These are phyloP conservation scores for Ilex asprella DNA, from an alignment of 257 asterid species.

Conservation along the genomic window DNA sequence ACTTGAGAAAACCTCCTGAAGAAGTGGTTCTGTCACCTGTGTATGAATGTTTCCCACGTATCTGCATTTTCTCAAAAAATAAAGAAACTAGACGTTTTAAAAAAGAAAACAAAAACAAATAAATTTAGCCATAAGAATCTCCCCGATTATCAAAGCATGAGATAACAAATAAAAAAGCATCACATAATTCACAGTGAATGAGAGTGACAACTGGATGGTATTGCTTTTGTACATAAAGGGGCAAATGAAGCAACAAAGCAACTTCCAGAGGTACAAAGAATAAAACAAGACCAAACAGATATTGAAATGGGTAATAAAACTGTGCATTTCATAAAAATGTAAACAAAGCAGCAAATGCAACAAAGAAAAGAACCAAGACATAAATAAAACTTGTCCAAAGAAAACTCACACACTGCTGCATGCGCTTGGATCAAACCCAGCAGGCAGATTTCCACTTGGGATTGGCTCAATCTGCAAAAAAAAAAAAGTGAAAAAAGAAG, in stretches of 20 bases:
- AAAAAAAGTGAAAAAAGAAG: constrained; percentile 13
- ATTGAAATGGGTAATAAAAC: too few species aligned
- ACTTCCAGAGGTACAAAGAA: not conserved
- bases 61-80: constrained; percentile 64
- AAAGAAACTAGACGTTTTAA: constrained; percentile 20
- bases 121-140: constrained; percentile 17
- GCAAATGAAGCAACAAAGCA: too few species aligned
- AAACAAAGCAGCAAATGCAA: constrained; percentile 5
- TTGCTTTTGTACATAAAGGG: not conserved
- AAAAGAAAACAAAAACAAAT: constrained; percentile 11
- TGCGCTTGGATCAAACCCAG: constrained; percentile 95
- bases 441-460: constrained; percentile 98
- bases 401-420: constrained; percentile 99
- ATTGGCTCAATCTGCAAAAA: constrained; percentile 91
- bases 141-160: constrained; percentile 16
- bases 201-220: not conserved
- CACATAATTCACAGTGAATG: constrained; percentile 1
- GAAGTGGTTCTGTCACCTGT: constrained; percentile 83
- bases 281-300: not conserved
- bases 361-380: constrained; percentile 9
- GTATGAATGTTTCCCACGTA: constrained; percentile 80
- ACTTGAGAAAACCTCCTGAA: constrained; percentile 85
- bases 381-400: constrained; percentile 16
- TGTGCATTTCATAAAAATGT: constrained; percentile 6
- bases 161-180: constrained; percentile 11